A percentile compares a stretch with the other conserved stretches of the same genome.
Conservation (phyloP, 2,329 filamentous ascomycete species). For the Pseudonectria buxi region DNA sequence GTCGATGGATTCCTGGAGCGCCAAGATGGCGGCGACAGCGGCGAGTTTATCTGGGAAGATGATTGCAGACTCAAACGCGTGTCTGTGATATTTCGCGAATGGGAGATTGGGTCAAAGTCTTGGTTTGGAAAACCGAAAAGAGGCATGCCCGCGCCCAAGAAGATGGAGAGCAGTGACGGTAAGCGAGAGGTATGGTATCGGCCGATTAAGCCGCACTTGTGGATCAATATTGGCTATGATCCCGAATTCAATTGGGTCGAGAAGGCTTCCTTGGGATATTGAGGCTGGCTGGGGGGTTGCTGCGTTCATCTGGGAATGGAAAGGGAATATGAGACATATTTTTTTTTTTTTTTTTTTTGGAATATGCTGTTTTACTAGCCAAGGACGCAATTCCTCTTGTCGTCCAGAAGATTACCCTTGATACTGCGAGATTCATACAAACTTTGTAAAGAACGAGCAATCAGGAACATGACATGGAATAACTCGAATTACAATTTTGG, state of each 20-base stretch:
- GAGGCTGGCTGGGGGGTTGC: too few species aligned
- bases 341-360: too few species aligned
- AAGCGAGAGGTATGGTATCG: constrained; percentile 4
- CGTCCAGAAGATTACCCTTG: too few species aligned
- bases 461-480: too few species aligned
- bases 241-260: constrained; percentile 5
- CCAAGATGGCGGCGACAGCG: accelerated
- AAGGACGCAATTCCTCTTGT: too few species aligned
- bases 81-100: not conserved
- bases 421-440: too few species aligned
- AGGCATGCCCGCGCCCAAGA: constrained; percentile 4
- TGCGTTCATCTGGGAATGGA: too few species aligned
- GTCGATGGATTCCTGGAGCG: constrained; percentile 2
- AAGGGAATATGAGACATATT: too few species aligned
- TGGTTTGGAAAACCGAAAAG: constrained; percentile 3
- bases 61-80: constrained; percentile 6
- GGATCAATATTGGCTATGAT: not conserved
- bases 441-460: too few species aligned
- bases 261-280: constrained; percentile 1
- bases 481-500: too few species aligned
- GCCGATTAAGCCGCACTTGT: constrained; percentile 1
- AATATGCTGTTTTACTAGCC: too few species aligned
- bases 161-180: not conserved
- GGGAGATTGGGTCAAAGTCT: constrained; percentile 6
- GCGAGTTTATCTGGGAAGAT: constrained; percentile 9